Base-by-base conservation (phyloP, 768 basidiomycete species). In the Thelephora ganbajun region DNA sequence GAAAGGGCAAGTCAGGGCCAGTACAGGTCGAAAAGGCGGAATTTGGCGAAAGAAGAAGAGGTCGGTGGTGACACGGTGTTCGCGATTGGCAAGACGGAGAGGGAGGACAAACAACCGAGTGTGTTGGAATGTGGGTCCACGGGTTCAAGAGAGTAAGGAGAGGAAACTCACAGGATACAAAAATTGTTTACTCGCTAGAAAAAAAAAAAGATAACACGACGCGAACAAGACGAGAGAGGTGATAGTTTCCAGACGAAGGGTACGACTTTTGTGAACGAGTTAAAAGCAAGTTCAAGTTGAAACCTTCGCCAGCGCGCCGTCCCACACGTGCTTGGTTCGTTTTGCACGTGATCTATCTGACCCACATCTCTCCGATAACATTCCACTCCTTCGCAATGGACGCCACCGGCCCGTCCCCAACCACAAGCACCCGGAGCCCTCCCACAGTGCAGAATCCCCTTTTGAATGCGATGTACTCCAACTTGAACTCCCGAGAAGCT, bases 281-380 rank as follows among this genome's bases (percentile, higher is more conserved):
- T 9, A 4, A 30, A 30, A 30, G n/a, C n/a, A 2, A 37, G 39
- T 41, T 41, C 39, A 41, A 22, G 39, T 41, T 41, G 39, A 14
- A 16, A 41, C 9, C 26, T 30, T 30, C 26, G 14, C 9, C 6
- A 14, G 22, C 39, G 16, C 39, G 39, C 39, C 18, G 9, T 14
- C 39, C 7, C 22, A 19, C 39, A 41, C 39, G 39, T 41, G 39
- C 39, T 41, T 59, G 39, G 39, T 41, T 41, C 39, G 14, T 41
- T 41, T 41, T 41, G 18, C 57, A 59, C 53, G 39, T 41, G 53
- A 56, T 58, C 56, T 56, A 59, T 51, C 53, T 30, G 26, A 86
- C 75, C 82, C 80, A 84, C 30, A 84, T 61, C 61, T 89, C 87
- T 9, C 71, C 76, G 39, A 89, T 63, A 6, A 80, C 69, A 51